Base-by-base conservation (phyloP, 1,139 yeast genomes). In the Wickerhamiella infanticola region DNA sequence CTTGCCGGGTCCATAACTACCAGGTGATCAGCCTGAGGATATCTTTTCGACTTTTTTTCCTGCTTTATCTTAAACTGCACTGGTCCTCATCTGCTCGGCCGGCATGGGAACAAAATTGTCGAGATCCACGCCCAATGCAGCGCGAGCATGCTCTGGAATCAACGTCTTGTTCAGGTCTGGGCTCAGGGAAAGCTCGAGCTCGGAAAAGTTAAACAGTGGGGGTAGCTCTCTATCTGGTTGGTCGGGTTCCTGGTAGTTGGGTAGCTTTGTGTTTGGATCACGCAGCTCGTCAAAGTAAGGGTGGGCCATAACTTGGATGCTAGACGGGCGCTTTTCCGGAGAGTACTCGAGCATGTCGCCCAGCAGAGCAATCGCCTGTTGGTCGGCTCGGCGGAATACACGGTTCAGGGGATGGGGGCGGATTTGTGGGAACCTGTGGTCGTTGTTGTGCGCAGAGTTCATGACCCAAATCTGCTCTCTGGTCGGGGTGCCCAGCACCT, bases 341-440 rank as follows among this genome's bases (percentile, higher is more conserved):
- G 85, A 79, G 63, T 85, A 84, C 59, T 81, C 83, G 53, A 81
- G 73, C 44, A 81, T 69, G 50, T 68, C 63, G 36, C 72, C 65
- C 56, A 81, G 72, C 53, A 81, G 69, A 50, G 73, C 79, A 47
- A 81, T 72, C 55, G 84, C 78, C 52, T 79, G 86, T 9, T 67
- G 61, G 24, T 73, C 65, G 51, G 69, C 62, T 54, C 79, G 79
- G 56, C 85, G 77, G 66, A 90, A 88, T 33, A 90, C 90, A 58
- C 81, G 82, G 46, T 73, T 66, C 56, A 90, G 72, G 35, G 97
- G 96, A 48, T 90, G 94, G 48, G 97, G 94, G 62, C 83, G 81
- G 60, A 90, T 90, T 57, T 85, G 90, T 2, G 98, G 98, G 70
- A 90, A 90, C 60, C 85, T 83, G 66, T 90, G 96, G 62, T 90